Percentiles rank a stretch among this genome's conserved stretches.
Evolutionary conservation across 2,329 filamentous ascomycete species (phyloP).

Genomic region (Stagonosporopsis rhizophila): DNA sequence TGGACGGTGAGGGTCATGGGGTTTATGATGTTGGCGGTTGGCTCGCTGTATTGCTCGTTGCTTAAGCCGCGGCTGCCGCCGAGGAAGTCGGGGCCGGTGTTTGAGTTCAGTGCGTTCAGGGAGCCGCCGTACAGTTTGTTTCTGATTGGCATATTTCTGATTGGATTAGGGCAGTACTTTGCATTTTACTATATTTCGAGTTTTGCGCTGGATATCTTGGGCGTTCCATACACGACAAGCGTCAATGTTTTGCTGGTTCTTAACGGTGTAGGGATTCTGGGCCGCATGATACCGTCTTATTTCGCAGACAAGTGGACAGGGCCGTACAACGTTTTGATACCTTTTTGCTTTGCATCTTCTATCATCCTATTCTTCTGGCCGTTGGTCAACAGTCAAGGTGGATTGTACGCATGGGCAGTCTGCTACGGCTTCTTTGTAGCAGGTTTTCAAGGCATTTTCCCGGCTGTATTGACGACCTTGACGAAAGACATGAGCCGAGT

Average conservation of each 20-base stretch:
- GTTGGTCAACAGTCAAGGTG: conserved; percentile 51
- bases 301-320: conserved; percentile 63
- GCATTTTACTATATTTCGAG: conserved; percentile 56
- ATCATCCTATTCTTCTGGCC: conserved; percentile 65
- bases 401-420: conserved; percentile 54
- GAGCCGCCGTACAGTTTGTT: conserved; percentile 52
- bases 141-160: conserved; percentile 43
- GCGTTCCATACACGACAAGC: conserved; percentile 58
- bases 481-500: conserved; percentile 57
- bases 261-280: conserved; percentile 63
- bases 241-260: conserved; percentile 64
- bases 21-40: conserved; percentile 62
- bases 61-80: conserved; percentile 54
- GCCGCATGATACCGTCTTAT: conserved; percentile 61
- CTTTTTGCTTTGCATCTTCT: conserved; percentile 56
- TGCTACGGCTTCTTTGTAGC: conserved; percentile 56
- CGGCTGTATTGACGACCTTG: conserved; percentile 51
- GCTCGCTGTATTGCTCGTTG: conserved; percentile 46
- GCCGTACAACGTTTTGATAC: conserved; percentile 64
- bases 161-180: conserved; percentile 49
- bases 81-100: conserved; percentile 51
- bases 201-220: conserved; percentile 52
- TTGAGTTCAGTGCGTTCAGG: conserved; percentile 52
- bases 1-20: conserved; percentile 71
- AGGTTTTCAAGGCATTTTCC: conserved; percentile 56